Base-by-base conservation (phyloP, 2,329 filamentous ascomycete species). In the Passalora sequoiae region DNA sequence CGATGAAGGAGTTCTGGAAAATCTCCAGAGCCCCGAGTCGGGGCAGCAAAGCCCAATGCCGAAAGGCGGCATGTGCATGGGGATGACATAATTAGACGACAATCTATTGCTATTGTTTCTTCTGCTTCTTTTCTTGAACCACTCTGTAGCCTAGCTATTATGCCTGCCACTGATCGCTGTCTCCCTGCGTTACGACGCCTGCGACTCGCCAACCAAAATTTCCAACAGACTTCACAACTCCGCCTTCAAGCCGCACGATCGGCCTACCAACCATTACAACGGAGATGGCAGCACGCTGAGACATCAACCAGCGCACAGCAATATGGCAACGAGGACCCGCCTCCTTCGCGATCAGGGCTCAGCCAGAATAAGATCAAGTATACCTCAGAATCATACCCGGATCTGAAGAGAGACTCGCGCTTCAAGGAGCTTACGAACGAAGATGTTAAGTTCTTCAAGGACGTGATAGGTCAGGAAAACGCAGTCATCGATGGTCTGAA, bases 401-500 rank as follows among this genome's bases (percentile, higher is more conserved):
- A 84, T 47, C 73, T 98, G 59, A 80, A 89, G 70, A 80, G 92
- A 54, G 81, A 96, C 60, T 65, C 78, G 10, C 82, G 80, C 20
- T 98, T 92, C 66, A 72, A 80, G 21, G 66, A 80, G 55, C 58
- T 98, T 56, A 88, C 81, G 2, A 66, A 73, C 32, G 84, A 91
- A 28, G 85, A 98, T 73, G 86, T 97, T 41, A 73, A 80, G 37
- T 82, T 79, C 69, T 96, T 98, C 75, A 81, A 84, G 63, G 72
- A 80, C 15, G 69, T 96, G n/a, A 76, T 98, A 24, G 86, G 88
- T 43, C 76, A 78, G 37, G 80, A 83, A 25, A 86, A 84, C 25
- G 89, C 88, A 2, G 75, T 96, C 39, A 79, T 97, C 49, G 89
- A 96, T 63, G 87, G 87, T 38, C 76, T 95, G 42, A 86, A 81